Base-by-base conservation (phyloP, 108 stramenopile genomes). In the Craspedostauros australis region DNA sequence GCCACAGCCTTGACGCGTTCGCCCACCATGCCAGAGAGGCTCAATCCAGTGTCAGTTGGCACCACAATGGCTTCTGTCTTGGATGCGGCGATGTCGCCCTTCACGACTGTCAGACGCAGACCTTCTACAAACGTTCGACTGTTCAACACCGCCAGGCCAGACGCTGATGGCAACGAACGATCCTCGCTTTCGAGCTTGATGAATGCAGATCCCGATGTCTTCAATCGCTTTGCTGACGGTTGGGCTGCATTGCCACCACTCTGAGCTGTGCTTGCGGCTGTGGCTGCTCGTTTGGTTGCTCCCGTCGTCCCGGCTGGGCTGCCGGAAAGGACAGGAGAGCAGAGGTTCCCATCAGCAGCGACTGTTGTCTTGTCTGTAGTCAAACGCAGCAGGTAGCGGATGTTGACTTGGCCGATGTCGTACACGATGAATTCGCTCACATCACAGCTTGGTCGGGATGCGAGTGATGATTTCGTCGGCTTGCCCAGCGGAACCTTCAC, bases 391-490 rank as follows among this genome's bases (percentile, higher is more conserved):
- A 63, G n/a, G 54, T 55, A 63, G 8, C 53, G 39, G 41, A 63
- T 63, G 4, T 41, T 11, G 21, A 54, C n/a, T 39, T 54, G 62
- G 0, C 22, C 34, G 20, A n/a, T 19, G n/a, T 63, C 30, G 40
- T 63, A 63, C 22, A 63, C 62, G 52, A 63, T 56, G 54, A 56
- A 55, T 21, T 63, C 62, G 54, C 51, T 63, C 20, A 51, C 43
- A 42, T 4, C 1, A 34, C 51, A 31, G 51, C 49, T 50, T 5
- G 22, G 18, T 8, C 15, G 51, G n/a, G 20, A 4, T 20, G 28
- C 38, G n/a, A 11, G 9, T 9, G 34, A 11, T 16, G n/a, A 5
- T 36, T 36, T 9, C 11, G 12, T 36, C 12, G 34, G 34, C 12
- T 36, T 36, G 9, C 34, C 34, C 34, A 36, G 12, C 12, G 34